phyloP scores from a whole-genome alignment of 2,329 filamentous ascomycete species.

The Eurotiales sp. region DNA sequence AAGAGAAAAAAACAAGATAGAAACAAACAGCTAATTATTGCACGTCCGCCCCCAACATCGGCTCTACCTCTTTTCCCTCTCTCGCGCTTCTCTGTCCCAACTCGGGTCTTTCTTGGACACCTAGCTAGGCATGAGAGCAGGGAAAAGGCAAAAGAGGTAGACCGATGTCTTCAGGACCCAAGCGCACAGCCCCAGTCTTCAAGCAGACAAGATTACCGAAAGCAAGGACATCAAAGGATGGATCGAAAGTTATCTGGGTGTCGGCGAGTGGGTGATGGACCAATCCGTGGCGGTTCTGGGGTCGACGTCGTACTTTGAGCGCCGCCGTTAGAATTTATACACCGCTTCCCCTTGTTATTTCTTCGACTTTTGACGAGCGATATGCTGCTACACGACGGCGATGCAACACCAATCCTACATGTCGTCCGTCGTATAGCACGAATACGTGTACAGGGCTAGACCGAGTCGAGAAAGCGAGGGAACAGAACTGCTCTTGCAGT shows the following conservation, averaged over 20 bases:
- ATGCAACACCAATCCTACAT: no score
- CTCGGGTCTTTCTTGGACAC: no score
- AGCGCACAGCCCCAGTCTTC: constrained; percentile 64
- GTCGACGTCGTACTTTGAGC: constrained; percentile 84
- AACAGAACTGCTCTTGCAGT: no score
- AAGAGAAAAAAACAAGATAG: background rate
- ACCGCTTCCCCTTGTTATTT: no score
- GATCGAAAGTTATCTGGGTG: constrained; percentile 88
- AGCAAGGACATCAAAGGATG: constrained; percentile 80
- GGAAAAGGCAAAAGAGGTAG: constrained; percentile 7
- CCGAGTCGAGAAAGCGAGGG: no score
- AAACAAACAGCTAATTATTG: constrained; percentile 9
- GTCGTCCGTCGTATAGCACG: background rate
- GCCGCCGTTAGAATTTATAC: constrained; percentile 61
- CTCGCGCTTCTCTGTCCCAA: background rate
- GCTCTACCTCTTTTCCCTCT: constrained; percentile 17
- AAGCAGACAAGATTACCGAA: constrained; percentile 78
- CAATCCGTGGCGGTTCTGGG: constrained; percentile 90
- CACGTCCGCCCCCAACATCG: constrained; percentile 22
- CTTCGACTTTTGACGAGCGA: no score
- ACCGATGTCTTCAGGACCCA: constrained; percentile 17
- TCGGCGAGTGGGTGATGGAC: constrained; percentile 98
- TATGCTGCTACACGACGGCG: no score
- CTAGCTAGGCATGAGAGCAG: no score
- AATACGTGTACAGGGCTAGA: no score